Evolutionary conservation across 768 basidiomycete genomes (phyloP).

Genomic region (Mycena polygramma): DNA sequence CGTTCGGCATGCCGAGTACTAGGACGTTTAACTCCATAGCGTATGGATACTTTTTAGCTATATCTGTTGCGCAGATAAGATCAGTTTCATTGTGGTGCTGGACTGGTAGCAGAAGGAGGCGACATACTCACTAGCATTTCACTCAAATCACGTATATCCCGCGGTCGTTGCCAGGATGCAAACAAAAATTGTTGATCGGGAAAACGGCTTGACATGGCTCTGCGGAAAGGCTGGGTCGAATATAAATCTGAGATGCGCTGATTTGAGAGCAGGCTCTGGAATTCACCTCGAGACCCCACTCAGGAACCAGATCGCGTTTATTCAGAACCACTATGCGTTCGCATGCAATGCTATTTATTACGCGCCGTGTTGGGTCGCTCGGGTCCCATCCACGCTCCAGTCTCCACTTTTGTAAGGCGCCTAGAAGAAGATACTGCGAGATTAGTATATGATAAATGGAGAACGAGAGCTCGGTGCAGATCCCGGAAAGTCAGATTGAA

Average conservation of each 20-base stretch:
- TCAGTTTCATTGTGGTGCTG: conserved; percentile 5
- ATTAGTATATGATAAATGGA: conserved; percentile 20
- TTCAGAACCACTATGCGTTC: conserved; percentile 93
- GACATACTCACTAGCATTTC: conserved; percentile 82
- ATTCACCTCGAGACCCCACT: conserved; percentile 88
- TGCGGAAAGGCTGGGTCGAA: conserved; percentile 73
- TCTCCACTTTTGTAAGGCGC: conserved; percentile 76
- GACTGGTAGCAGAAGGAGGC: conserved; percentile 12
- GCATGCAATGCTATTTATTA: conserved; percentile 63
- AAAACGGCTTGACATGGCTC: conserved; percentile 77
- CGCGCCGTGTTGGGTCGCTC: conserved; percentile 54
- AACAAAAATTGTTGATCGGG: conserved; percentile 79
- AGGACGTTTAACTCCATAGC: conserved; percentile 87
- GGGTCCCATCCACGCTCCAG: conserved; percentile 73
- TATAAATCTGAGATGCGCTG: not conserved
- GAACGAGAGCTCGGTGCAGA: conserved; percentile 3
- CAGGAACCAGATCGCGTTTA: conserved; percentile 92
- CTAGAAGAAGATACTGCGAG: conserved; percentile 49
- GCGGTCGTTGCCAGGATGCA: conserved; percentile 76
- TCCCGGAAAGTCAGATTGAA: conserved; percentile 28
- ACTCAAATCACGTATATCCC: conserved; percentile 75
- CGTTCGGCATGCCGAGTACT: conserved; percentile 99
- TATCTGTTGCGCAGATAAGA: conserved; percentile 56
- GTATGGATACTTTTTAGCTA: conserved; percentile 77
- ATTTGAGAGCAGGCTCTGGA: not conserved